Evolutionary conservation across 2,329 filamentous ascomycete species (phyloP), one percentile per base, ranked within the genome.

Genomic region (Tolypocladium sp.): DNA sequence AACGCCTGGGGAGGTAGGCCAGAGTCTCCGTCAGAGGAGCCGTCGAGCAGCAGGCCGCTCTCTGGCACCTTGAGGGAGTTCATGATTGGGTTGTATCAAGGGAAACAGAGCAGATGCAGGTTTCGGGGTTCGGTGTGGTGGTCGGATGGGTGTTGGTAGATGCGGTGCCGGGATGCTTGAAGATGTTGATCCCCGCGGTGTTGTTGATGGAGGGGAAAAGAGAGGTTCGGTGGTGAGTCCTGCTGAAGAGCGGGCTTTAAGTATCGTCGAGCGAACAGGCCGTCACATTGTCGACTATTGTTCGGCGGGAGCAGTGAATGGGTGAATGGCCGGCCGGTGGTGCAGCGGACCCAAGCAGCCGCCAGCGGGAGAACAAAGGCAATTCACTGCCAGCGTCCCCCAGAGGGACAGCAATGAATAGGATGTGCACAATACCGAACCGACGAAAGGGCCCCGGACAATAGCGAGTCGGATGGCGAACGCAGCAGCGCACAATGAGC

Each of bases 31-130:
- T 66, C 66, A 63, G 78, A 73, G 62, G 79, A 76, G 72, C 78
- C 77, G 68, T 82, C 81, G 71, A 87, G 75, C 69, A 78, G 72
- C 70, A 87, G 74, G 73, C 84, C 84, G 65, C 75, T 72, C 63
- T 83, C 80, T 66, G 83, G 81, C 61, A 87, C 77, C 64, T 77
- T 74, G 69, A 87, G 77, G 61, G 76, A 76, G 68, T 80, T 75
- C 81, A 83, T 83, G 58, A 64, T 75, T n/a, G 54, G 38, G 5
- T 22, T 15, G 30, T 22, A 2, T 53, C 49, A 37, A 37, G 49
- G 49, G 10, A 20, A 37, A 35, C 4, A 12, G 41, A 22, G 22
- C 4, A 20, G 20, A 2, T 53, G 20, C 7, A 22, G n/a, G 30
- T 2, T 22, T 17, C 33, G 49, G 9, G 4, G 49, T 2, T 53